These are phyloP conservation scores for Xylaria acuta DNA, from an alignment of 495 filamentous ascomycete genomes.

Conservation along the genomic window DNA sequence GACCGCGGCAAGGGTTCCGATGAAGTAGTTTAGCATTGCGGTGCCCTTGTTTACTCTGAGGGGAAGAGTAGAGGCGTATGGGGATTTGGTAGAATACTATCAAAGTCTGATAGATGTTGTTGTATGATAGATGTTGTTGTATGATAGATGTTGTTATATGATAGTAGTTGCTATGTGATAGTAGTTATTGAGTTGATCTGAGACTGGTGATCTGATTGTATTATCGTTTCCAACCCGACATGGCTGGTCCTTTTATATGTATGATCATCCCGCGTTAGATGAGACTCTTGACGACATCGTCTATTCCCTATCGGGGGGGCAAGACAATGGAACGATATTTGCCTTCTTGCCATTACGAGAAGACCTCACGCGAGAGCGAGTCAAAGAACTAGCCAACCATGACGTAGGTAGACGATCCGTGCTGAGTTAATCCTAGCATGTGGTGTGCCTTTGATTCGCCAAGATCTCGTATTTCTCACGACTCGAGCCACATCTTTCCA, in stretches of 20 bases:
- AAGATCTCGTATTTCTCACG: neutral
- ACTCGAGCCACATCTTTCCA: neutral
- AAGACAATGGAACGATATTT: neutral
- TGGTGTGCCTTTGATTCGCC: neutral
- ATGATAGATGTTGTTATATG: neutral
- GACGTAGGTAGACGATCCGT: neutral
- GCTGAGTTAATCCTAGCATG: constrained; percentile 3
- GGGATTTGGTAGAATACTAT: neutral
- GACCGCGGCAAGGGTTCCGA: constrained; percentile 33
- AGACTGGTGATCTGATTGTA: neutral
- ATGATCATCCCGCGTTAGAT: neutral
- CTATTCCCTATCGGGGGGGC: neutral
- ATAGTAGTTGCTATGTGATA: too few relatives aligned
- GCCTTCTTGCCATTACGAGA: neutral
- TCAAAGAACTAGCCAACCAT: neutral
- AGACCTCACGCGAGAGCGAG: neutral
- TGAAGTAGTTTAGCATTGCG: constrained; percentile 30
- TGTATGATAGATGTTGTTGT: neutral
- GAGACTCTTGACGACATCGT: neutral
- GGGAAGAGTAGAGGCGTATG: neutral
- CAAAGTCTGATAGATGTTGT: neutral
- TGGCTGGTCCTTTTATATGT: neutral
- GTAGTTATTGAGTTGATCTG: neutral
- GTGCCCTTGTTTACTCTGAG: neutral
- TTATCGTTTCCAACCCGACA: neutral